Conservation (phyloP, 2,329 filamentous ascomycete species). For the Bipolaris zeicola region DNA sequence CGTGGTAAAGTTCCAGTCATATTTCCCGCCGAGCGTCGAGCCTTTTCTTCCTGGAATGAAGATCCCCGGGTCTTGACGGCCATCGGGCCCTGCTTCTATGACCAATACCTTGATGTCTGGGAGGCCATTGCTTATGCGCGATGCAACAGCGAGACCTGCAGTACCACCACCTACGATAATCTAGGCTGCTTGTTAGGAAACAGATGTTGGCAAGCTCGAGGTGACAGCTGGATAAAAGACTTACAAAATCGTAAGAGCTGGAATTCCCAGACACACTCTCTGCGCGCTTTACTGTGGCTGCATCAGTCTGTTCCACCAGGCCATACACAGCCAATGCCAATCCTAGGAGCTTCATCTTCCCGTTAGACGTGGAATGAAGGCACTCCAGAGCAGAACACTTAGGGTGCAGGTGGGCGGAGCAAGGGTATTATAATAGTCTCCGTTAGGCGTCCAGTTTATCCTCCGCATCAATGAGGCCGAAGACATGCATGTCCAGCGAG, state of each 20-base stretch:
- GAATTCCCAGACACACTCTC: not conserved
- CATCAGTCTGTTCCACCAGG: slow-evolving; percentile 9
- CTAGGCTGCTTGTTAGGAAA: slow-evolving; percentile 8
- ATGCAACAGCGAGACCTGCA: slow-evolving; percentile 38
- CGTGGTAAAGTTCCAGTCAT: slow-evolving; percentile 53
- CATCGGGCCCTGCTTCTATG: slow-evolving; percentile 39
- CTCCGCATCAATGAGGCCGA: slow-evolving; percentile 1
- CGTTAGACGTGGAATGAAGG: not conserved
- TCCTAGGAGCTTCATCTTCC: slow-evolving; percentile 14
- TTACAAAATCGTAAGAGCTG: slow-evolving; percentile 13
- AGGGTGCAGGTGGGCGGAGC: not conserved
- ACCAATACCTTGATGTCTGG: slow-evolving; percentile 30
- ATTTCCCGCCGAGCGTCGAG: slow-evolving; percentile 34
- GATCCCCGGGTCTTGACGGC: slow-evolving; percentile 34
- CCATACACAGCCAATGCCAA: slow-evolving; percentile 6
- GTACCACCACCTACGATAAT: slow-evolving; percentile 34
- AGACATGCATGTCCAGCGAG: slow-evolving; percentile 6
- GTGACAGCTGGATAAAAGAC: not conserved
- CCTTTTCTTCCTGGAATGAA: slow-evolving; percentile 35
- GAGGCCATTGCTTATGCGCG: slow-evolving; percentile 42
- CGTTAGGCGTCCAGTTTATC: not conserved
- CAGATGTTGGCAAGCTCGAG: not conserved
- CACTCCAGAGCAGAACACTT: not conserved
- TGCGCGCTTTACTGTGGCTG: not conserved
- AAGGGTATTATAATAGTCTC: not conserved